Conservation (phyloP, 73 alveolate species). For the Uronychia binucleata region DNA sequence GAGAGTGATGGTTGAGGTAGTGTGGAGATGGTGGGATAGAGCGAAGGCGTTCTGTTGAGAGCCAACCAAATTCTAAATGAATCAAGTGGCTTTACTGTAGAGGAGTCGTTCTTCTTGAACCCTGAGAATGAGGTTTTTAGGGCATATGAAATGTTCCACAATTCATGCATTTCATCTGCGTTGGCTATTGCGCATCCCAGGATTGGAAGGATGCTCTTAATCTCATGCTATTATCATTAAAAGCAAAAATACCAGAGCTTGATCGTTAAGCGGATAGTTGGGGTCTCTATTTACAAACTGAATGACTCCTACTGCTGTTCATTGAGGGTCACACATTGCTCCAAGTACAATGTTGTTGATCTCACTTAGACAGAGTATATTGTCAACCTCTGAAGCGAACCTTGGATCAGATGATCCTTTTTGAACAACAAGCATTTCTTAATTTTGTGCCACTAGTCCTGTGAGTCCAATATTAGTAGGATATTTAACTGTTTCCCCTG, state of each 20-base stretch:
- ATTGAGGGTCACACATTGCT: conserved; percentile 28
- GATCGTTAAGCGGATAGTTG: not conserved
- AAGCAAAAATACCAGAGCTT: not conserved
- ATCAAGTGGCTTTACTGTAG: too few species aligned
- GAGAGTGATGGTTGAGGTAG: too few species aligned
- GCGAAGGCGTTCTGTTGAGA: too few species aligned
- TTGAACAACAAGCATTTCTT: conserved; percentile 16
- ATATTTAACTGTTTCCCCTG: conserved; percentile 22
- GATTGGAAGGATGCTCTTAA: conserved; percentile 36
- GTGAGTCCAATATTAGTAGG: conserved; percentile 60
- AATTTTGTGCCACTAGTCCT: conserved; percentile 12
- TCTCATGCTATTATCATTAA: too few species aligned
- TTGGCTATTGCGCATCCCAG: conserved; percentile 35
- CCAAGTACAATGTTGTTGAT: conserved; percentile 39
- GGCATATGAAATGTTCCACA: not conserved
- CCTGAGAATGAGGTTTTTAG: not conserved
- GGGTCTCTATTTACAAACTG: conserved; percentile 27
- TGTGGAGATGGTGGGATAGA: too few species aligned
- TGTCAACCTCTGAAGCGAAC: conserved; percentile 58
- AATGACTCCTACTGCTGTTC: conserved; percentile 45
- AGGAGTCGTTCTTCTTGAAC: too few species aligned
- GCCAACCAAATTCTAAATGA: too few species aligned
- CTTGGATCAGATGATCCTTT: conserved; percentile 28
- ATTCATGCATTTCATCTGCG: conserved; percentile 34
- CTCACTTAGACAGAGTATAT: conserved; percentile 16